A percentile compares a stretch with the other conserved stretches of the same genome.
These are phyloP conservation scores for Pulicaria dysenterica DNA, from an alignment of 129 eudicot species.

Conservation along the genomic window DNA sequence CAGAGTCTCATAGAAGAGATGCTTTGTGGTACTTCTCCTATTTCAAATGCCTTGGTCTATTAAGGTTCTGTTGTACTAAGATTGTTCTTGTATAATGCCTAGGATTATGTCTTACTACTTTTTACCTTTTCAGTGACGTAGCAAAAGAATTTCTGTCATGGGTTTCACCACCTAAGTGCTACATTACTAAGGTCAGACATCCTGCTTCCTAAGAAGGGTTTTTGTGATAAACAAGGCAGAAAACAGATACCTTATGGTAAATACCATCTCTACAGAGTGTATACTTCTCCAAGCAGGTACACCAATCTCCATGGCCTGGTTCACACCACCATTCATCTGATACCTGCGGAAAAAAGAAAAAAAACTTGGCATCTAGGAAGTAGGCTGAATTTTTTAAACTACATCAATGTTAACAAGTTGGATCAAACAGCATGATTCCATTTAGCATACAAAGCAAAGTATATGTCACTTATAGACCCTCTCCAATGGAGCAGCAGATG, in stretches of 20 bases:
- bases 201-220: not conserved
- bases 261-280: constrained; percentile 91
- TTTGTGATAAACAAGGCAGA: not conserved
- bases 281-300: constrained; percentile 93
- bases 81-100: not conserved
- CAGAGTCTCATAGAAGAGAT: not conserved
- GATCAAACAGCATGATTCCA: no score
- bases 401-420: not conserved
- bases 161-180: constrained; percentile 16
- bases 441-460: no score
- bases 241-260: constrained; percentile 78
- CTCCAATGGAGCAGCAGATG: no score
- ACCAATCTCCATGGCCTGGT: constrained; percentile 99
- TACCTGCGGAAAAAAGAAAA: constrained; percentile 46
- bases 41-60: no score
- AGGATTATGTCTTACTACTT: not conserved
- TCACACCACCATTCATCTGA: constrained; percentile 94
- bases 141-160: not conserved
- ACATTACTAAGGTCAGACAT: not conserved
- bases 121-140: not conserved
- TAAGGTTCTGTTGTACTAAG: no score
- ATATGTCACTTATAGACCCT: no score
- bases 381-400: constrained; percentile 8
- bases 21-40: not conserved
- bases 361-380: not conserved